Percentiles rank a stretch among this genome's conserved stretches.
These are phyloP conservation scores for Cruciata laevipes DNA, from an alignment of 257 asterid species.

Conservation along the genomic window DNA sequence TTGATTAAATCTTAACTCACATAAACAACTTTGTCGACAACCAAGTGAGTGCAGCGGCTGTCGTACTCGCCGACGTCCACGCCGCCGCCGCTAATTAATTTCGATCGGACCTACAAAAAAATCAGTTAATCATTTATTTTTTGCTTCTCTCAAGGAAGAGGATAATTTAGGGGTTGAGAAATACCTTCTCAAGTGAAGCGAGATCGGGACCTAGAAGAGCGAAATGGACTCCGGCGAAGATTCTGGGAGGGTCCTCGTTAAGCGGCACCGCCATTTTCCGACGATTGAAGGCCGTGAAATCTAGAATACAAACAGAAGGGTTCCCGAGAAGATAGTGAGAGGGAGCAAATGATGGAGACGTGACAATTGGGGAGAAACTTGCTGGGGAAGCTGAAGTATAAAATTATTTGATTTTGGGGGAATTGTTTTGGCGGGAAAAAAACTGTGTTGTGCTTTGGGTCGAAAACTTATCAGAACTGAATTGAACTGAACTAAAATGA, in stretches of 20 bases:
- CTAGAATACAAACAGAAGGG: too few relatives aligned
- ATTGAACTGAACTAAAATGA: too few relatives aligned
- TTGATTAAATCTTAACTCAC: too few relatives aligned
- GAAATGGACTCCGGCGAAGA: conserved; percentile 52
- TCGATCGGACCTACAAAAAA: conserved; percentile 41
- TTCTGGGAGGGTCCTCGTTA: too few relatives aligned
- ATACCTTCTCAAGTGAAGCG: conserved; percentile 41
- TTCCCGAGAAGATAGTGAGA: too few relatives aligned
- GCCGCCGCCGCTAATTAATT: conserved; percentile 73
- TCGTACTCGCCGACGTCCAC: conserved; percentile 49
- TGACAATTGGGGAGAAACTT: not conserved
- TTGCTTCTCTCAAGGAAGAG: not conserved
- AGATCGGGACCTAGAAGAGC: conserved; percentile 60
- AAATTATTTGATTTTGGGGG: not conserved
- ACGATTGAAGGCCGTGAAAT: too few relatives aligned
- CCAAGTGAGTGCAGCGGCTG: conserved; percentile 64
- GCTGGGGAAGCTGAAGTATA: not conserved
- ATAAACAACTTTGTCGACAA: conserved; percentile 54
- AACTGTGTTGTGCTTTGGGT: not conserved
- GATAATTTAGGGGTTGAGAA: not conserved
- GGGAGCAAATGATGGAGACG: too few relatives aligned
- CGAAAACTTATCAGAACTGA: too few relatives aligned
- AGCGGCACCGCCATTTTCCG: conserved; percentile 9
- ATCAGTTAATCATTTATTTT: not conserved
- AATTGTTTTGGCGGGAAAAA: conserved; percentile 13